These are phyloP conservation scores for Podosphaera xanthii DNA, from an alignment of 2,329 filamentous ascomycete species.

Conservation along the genomic window DNA sequence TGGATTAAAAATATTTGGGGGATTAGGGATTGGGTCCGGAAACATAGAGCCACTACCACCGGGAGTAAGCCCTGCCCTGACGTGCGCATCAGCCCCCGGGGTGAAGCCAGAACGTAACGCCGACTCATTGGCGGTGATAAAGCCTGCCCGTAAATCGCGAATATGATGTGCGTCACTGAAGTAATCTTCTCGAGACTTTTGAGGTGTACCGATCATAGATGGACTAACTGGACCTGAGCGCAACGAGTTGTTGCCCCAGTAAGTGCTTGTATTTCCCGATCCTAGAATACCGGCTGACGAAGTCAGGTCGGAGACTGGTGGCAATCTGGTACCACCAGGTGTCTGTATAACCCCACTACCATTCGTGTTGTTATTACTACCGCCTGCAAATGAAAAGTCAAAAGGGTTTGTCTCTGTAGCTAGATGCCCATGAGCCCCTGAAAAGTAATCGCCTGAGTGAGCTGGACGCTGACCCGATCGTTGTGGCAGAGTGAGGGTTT, in stretches of 20 bases:
- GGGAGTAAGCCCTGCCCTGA: slow-evolving; percentile 77
- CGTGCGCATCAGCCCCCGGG: slow-evolving; percentile 86
- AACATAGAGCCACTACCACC: slow-evolving; percentile 96
- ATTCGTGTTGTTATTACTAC: slow-evolving; percentile 23
- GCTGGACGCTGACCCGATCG: slow-evolving; percentile 25
- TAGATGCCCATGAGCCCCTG: slow-evolving; percentile 30
- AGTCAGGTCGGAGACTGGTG: slow-evolving; percentile 72
- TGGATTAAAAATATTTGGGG: slow-evolving; percentile 59
- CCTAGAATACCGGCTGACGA: slow-evolving; percentile 69
- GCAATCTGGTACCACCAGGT: slow-evolving; percentile 61
- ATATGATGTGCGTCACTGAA: slow-evolving; percentile 53
- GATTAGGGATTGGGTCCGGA: slow-evolving; percentile 70
- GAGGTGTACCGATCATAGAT: slow-evolving; percentile 81
- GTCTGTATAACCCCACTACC: slow-evolving; percentile 34
- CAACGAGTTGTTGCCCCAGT: slow-evolving; percentile 49
- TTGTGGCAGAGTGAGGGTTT: slow-evolving; percentile 48
- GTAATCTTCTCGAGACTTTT: slow-evolving; percentile 43
- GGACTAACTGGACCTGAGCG: slow-evolving; percentile 85
- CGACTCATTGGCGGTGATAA: slow-evolving; percentile 91
- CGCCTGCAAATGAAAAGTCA: slow-evolving; percentile 68
- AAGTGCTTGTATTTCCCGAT: slow-evolving; percentile 47
- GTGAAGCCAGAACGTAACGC: slow-evolving; percentile 76
- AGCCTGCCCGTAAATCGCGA: slow-evolving; percentile 43
- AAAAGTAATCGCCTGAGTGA: slow-evolving; percentile 48
- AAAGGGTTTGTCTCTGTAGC: slow-evolving; percentile 87